These are phyloP conservation scores for Coniosporium tulheliwenetii DNA, from an alignment of 2,329 filamentous ascomycete species.

Conservation along the genomic window DNA sequence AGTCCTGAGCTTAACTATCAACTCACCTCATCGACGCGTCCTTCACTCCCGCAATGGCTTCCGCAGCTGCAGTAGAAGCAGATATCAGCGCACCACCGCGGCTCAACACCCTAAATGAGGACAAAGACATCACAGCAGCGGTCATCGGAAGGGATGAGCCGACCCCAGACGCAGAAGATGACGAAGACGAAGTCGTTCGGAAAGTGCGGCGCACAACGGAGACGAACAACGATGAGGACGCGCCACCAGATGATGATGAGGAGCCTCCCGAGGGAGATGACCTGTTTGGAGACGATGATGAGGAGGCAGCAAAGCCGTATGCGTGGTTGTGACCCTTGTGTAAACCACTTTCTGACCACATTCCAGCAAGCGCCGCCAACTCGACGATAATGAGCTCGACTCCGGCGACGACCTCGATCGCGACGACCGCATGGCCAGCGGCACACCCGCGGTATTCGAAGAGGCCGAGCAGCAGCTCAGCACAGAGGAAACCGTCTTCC, in stretches of 20 bases:
- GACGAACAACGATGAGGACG: slow-evolving; percentile 4
- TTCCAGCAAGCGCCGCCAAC: slow-evolving; percentile 18
- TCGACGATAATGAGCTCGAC: slow-evolving; percentile 48
- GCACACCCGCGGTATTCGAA: slow-evolving; percentile 29
- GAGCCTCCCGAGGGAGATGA: slow-evolving; percentile 23
- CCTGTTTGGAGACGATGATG: slow-evolving; percentile 29
- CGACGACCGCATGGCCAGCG: slow-evolving; percentile 42
- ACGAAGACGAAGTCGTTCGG: slow-evolving; percentile 1
- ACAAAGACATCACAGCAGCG: slow-evolving; percentile 16
- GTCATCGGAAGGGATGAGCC: slow-evolving; percentile 12
- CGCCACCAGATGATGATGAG: slow-evolving; percentile 11
- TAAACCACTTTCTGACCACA: too few relatives aligned
- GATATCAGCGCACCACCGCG: slow-evolving; percentile 9
- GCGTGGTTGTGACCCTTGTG: slow-evolving; percentile 1
- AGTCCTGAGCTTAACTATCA: too few relatives aligned
- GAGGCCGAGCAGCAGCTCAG: slow-evolving; percentile 35
- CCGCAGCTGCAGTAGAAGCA: slow-evolving; percentile 15
- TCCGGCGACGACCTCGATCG: slow-evolving; percentile 47
- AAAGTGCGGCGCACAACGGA: not conserved
- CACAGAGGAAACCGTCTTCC: slow-evolving; percentile 48
- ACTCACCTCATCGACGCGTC: too few relatives aligned
- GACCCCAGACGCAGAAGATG: slow-evolving; percentile 1
- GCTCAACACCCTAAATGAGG: slow-evolving; percentile 13
- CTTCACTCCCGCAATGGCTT: slow-evolving; percentile 18
- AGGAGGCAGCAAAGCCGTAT: slow-evolving; percentile 13